Evolutionary conservation across 257 asterid species (phyloP).

Genomic region (Solanum clarkiae): DNA sequence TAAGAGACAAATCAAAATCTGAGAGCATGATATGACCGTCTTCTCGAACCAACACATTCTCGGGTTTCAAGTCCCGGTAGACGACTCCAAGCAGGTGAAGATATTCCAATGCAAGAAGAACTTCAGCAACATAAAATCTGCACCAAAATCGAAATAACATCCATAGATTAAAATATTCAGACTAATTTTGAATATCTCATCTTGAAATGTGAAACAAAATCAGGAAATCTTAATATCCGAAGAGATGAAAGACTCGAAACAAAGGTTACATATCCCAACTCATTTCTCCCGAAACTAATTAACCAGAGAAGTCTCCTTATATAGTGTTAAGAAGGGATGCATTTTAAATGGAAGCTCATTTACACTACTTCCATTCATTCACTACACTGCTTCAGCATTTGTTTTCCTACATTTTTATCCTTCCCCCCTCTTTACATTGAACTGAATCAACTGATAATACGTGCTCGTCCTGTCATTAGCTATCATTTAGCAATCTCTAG

Average conservation of each 20-base stretch:
- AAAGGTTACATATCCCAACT: not conserved
- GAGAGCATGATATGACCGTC: slow-evolving; percentile 86
- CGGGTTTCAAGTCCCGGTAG: slow-evolving; percentile 78
- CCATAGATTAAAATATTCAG: not conserved
- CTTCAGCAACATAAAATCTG: slow-evolving; percentile 79
- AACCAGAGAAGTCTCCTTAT: not conserved
- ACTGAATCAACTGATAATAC: not conserved
- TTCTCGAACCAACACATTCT: slow-evolving; percentile 55
- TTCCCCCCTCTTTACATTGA: not conserved
- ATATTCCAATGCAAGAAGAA: slow-evolving; percentile 67
- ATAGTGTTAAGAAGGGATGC: not conserved
- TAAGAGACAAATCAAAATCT: slow-evolving; percentile 64
- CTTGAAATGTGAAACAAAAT: not conserved
- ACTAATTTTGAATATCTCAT: not conserved
- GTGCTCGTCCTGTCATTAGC: not conserved
- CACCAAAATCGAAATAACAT: not conserved
- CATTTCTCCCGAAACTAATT: not conserved
- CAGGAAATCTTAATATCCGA: not conserved
- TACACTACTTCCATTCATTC: not conserved
- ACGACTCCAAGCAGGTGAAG: slow-evolving; percentile 77
- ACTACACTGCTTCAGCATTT: not conserved
- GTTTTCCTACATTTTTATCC: not conserved
- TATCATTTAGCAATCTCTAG: not conserved
- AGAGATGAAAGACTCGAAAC: not conserved
- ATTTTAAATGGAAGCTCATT: not conserved